phyloP scores from a whole-genome alignment of 768 basidiomycete genomes.

The Psilocybe subaeruginosa region DNA sequence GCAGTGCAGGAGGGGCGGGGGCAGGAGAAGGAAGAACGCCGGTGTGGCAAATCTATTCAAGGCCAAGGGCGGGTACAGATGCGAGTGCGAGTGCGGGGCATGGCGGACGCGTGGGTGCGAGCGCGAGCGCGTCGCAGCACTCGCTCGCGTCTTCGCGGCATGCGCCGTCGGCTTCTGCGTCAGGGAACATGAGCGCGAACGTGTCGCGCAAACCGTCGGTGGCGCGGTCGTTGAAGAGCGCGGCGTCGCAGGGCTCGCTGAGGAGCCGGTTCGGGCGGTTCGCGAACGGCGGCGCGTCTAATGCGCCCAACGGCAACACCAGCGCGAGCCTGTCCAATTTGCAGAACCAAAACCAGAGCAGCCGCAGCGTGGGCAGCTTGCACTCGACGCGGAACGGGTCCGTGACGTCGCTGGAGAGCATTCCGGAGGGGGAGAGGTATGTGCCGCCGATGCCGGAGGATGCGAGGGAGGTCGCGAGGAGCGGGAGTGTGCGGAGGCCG shows the following conservation, averaged over 20 bases:
- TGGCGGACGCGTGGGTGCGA: background rate
- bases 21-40: background rate
- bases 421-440: slow-evolving; percentile 19
- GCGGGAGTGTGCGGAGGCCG: background rate
- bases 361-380: background rate
- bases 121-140: background rate
- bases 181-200: background rate
- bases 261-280: background rate
- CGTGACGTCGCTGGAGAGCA: slow-evolving; percentile 27
- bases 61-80: slow-evolving; percentile 15
- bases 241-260: slow-evolving; percentile 6
- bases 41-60: slow-evolving; percentile 17
- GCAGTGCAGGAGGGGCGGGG: slow-evolving; percentile 2
- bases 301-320: background rate
- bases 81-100: background rate
- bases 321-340: background rate
- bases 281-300: background rate
- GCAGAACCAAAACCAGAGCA: background rate
- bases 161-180: background rate
- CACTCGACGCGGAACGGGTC: background rate
- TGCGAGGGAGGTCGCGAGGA: background rate
- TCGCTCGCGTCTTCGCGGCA: background rate
- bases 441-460: slow-evolving; percentile 1
- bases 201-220: background rate
- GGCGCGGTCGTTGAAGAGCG: slow-evolving; percentile 3